Conservation (phyloP, 306 rosid species). For the Cucurbita pepo region DNA sequence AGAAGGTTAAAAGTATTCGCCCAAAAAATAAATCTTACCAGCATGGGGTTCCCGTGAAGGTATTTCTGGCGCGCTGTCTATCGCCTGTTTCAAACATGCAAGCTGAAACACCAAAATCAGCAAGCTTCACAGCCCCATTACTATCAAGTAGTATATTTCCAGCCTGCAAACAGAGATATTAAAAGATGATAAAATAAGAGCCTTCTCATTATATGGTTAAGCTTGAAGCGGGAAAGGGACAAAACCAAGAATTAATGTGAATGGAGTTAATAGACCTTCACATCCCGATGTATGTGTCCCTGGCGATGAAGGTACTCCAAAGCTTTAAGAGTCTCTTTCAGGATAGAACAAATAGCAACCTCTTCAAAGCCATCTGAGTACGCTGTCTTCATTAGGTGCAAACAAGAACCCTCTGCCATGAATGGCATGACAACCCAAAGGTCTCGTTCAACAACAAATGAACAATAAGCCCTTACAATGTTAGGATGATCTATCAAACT, state of each 20-base stretch:
- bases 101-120: slow-evolving; percentile 96
- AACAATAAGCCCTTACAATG: slow-evolving; percentile 66
- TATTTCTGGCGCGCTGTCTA: slow-evolving; percentile 77
- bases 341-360: slow-evolving; percentile 57
- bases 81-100: slow-evolving; percentile 93
- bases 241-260: background rate
- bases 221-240: background rate
- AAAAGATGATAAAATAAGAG: background rate
- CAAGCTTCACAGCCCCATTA: slow-evolving; percentile 71
- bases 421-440: slow-evolving; percentile 97
- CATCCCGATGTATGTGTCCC: slow-evolving; percentile 94
- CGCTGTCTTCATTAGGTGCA: slow-evolving; percentile 87
- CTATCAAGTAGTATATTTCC: slow-evolving; percentile 77
- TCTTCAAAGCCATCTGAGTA: slow-evolving; percentile 88
- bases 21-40: slow-evolving; percentile 30
- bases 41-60: slow-evolving; percentile 97
- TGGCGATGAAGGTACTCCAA: slow-evolving; percentile 79
- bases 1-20: background rate
- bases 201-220: background rate
- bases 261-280: slow-evolving; percentile 34
- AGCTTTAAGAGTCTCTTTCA: slow-evolving; percentile 86
- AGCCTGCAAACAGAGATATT: slow-evolving; percentile 31
- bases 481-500: slow-evolving; percentile 79
- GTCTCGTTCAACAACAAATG: slow-evolving; percentile 68
- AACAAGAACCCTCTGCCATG: slow-evolving; percentile 93